Conservation (phyloP, 352 stramenopile genomes). For the Globisporangium paroecandrum region DNA sequence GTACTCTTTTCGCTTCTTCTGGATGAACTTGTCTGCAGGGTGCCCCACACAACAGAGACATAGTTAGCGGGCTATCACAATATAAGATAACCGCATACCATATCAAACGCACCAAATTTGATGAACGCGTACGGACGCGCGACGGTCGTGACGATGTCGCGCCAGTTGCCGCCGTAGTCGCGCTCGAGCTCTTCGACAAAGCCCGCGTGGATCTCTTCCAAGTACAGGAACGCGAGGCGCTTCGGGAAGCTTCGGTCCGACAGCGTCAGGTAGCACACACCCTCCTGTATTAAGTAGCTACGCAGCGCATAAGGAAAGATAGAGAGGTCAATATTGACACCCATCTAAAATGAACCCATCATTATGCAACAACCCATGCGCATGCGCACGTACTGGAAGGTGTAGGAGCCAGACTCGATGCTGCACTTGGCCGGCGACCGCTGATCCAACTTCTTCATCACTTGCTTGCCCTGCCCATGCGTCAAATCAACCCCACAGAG, state of each 20-base stretch:
- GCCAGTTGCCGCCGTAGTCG: slow-evolving; percentile 90
- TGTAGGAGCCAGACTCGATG: slow-evolving; percentile 90
- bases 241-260: slow-evolving; percentile 97
- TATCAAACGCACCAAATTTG: slow-evolving; percentile 87
- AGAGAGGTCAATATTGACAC: background rate
- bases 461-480: slow-evolving; percentile 83
- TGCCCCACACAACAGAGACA: background rate
- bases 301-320: background rate
- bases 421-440: slow-evolving; percentile 92
- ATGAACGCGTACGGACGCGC: slow-evolving; percentile 98
- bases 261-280: slow-evolving; percentile 96
- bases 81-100: background rate
- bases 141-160: slow-evolving; percentile 92
- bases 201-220: slow-evolving; percentile 93
- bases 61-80: background rate
- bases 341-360: background rate
- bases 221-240: slow-evolving; percentile 96
- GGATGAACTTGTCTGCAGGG: slow-evolving; percentile 92
- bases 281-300: slow-evolving; percentile 97
- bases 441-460: slow-evolving; percentile 91
- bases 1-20: slow-evolving; percentile 97
- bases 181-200: slow-evolving; percentile 95
- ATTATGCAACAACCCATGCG: slow-evolving; percentile 26
- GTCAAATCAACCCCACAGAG: background rate
- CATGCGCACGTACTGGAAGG: slow-evolving; percentile 83